Base-by-base conservation (phyloP, 345 rosid species). In the Toxicodendron radicans region DNA sequence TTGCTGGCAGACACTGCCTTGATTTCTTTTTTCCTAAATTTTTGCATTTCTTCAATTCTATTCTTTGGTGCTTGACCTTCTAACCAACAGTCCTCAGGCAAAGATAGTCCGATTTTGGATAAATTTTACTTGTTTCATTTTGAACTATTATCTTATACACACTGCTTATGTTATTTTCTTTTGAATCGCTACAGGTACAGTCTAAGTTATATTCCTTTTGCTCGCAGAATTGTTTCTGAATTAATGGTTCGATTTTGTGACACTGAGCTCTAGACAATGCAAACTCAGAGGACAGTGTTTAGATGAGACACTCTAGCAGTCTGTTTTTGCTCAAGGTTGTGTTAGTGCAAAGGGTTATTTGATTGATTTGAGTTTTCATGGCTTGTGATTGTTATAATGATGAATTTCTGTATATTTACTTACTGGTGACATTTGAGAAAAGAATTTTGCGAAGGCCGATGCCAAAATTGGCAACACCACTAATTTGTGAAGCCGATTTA, bases 151-250 rank as follows among this genome's bases (percentile, higher is more conserved):
- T 23, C 64, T 66, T 52, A 57, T 70, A 38, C 30, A 24, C n/a
- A n/a, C 18, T 35, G 21, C 57, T 80, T 32, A 71, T 43, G 52
- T 30, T 11, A 8, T 62, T 57, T 45, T 52, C 13, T 70, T 80
- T 78, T 76, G 82, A 73, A 57, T 64, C 70, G 24, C 78, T 87
- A 61, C 97, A 95, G 99, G 99, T 95, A 93, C 83, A 73, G 96
- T 72, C 85, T 95, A 75, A 93, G 97, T 73, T 95, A 90, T 46
- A 87, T 95, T 52, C 99, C 98, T 41, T 95, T 95, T 69, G 98
- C 97, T 24, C 83, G 97, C 24, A 86, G 88, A 71, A 87, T 88
- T 83, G 90, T 95, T 76, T 93, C 98, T 14, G 81, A 88, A 56
- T 64, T 93, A 72, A 90, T 90, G 96, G 57, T 95, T 68, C 89